Evolutionary conservation across 805 yeast genomes (phyloP).

Genomic region (Pachysolen tannophilus): DNA sequence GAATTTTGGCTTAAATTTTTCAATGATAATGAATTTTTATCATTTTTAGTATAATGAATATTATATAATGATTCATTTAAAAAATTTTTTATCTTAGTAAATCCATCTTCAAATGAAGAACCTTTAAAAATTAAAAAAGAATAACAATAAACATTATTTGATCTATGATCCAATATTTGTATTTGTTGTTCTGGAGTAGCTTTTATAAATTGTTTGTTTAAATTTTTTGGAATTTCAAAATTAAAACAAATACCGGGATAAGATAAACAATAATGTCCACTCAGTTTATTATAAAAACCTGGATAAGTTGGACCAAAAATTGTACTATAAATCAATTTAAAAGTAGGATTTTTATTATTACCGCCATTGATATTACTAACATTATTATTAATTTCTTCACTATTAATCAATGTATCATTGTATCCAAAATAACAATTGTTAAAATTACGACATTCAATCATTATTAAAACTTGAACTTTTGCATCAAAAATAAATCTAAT

Average conservation of each 20-base stretch:
- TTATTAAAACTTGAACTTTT: slow-evolving; percentile 1
- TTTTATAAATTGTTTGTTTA: background rate
- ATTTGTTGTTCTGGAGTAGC: slow-evolving; percentile 13
- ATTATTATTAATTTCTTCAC: background rate
- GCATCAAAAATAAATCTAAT: slow-evolving; percentile 14
- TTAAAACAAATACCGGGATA: slow-evolving; percentile 52
- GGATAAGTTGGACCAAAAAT: slow-evolving; percentile 59
- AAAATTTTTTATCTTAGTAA: slow-evolving; percentile 3
- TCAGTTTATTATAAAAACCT: slow-evolving; percentile 27
- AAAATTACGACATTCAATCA: slow-evolving; percentile 13
- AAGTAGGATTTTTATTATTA: slow-evolving; percentile 12
- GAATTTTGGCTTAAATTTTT: too few relatives aligned
- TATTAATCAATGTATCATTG: slow-evolving; percentile 2
- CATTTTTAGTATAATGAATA: too few relatives aligned
- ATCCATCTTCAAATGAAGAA: slow-evolving; percentile 18
- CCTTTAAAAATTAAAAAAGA: slow-evolving; percentile 33
- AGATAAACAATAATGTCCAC: slow-evolving; percentile 33
- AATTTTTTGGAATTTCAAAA: slow-evolving; percentile 22
- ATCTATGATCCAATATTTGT: slow-evolving; percentile 17
- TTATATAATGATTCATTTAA: too few relatives aligned
- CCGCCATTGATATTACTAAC: background rate
- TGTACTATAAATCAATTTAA: slow-evolving; percentile 43
- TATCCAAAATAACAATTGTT: slow-evolving; percentile 1
- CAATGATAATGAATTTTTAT: slow-evolving; percentile 20
- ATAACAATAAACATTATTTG: slow-evolving; percentile 27